Evolutionary conservation across 495 filamentous ascomycete species (phyloP), one percentile per base, ranked within the genome.

Genomic region (Hyaloscypha hepaticicola): DNA sequence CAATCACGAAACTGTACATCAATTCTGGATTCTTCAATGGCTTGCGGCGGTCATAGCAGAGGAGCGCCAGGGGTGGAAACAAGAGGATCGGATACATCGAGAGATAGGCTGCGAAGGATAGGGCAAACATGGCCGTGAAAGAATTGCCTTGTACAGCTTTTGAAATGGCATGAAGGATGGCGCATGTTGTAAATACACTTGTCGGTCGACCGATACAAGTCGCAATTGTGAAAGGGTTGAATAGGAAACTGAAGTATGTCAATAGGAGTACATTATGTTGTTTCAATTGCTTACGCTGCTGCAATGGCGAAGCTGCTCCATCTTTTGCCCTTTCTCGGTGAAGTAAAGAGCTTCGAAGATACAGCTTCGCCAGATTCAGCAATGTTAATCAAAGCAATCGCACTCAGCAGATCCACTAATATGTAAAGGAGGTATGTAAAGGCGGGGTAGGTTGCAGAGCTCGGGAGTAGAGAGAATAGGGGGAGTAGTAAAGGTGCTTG

Each of bases 401-500:
- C 94, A 73, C 90, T 91, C 58, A 95, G 76, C 8, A 97, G 76
- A 71, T 99, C 95, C 45, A 95, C 80, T 28, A 87, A 68, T 55
- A 92, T 89, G 76, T 93, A 99, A 61, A 98, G 82, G 3, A 96
- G 73, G 61, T 87, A 85, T 0, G 89, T 93, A 63, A 88, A 85
- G 66, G 93, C 76, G n/a, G 88, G 87, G 68, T 83, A 83, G 63
- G 76, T 76, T 58, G 79, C 66, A 50, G 85, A 80, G 71, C 86
- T 83, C 45, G 93, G 93, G 58, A 98, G 85, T 38, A 96, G 81
- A 21, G 91, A 88, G 80, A 98, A 96, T 60, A 98, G 82, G 45
- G 94, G 90, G 49, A 99, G 88, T 12, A 98, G 83, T 29, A 99
- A 82, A 12, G 95, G 95, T 27, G 95, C 95, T 86, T 99, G 95